Percentiles rank a stretch among this genome's conserved stretches.
These are phyloP conservation scores for Cutaneotrichosporon sp. DNA, from an alignment of 1,284 basidiomycete species.

Conservation along the genomic window DNA sequence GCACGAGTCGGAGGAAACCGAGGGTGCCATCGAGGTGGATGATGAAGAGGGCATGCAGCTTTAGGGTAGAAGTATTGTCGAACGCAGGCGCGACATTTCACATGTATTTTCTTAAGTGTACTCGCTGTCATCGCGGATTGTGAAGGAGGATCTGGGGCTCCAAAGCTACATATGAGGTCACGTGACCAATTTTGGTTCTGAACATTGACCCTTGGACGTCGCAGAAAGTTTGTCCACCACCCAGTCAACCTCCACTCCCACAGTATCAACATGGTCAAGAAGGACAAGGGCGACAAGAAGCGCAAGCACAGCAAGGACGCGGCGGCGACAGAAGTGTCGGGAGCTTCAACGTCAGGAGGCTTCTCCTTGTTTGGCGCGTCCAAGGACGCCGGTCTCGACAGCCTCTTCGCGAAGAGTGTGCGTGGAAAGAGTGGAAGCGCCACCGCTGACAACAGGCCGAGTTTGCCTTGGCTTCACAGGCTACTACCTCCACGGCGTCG, in stretches of 20 bases:
- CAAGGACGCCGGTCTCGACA: slow-evolving; percentile 43
- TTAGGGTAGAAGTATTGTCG: slow-evolving; percentile 3
- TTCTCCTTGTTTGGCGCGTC: slow-evolving; percentile 32
- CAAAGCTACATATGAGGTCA: too few relatives aligned
- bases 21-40: neutral
- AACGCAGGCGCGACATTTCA: neutral
- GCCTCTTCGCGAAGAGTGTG: slow-evolving; percentile 48
- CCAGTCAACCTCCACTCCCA: neutral
- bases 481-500: slow-evolving; percentile 11
- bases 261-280: slow-evolving; percentile 16
- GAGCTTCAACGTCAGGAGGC: slow-evolving; percentile 9
- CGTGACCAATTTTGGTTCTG: too few relatives aligned
- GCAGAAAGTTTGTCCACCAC: neutral
- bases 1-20: neutral
- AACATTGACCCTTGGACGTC: too few relatives aligned
- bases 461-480: slow-evolving; percentile 21
- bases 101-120: neutral
- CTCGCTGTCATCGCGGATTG: too few relatives aligned
- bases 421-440: slow-evolving; percentile 16
- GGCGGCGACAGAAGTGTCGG: neutral
- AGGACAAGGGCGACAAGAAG: slow-evolving; percentile 26
- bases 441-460: slow-evolving; percentile 24
- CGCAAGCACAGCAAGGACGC: slow-evolving; percentile 24
- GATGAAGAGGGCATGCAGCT: slow-evolving; percentile 15
- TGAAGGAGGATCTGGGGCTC: too few relatives aligned